Evolutionary conservation across 2,329 filamentous ascomycete genomes (phyloP), one percentile per base, ranked within the genome.

Genomic region (Rutstroemia sp.): DNA sequence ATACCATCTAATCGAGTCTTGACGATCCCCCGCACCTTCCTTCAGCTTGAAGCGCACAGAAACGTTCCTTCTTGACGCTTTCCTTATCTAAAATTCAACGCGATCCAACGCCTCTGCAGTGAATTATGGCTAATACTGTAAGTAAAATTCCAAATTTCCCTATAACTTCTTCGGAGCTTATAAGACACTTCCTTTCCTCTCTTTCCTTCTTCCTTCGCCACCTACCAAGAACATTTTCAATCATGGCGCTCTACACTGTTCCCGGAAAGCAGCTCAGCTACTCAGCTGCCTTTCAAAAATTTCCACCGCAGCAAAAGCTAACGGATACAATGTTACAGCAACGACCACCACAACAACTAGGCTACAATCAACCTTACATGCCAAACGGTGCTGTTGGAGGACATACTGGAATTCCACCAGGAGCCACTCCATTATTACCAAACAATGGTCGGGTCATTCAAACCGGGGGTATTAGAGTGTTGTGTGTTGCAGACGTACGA

Each of bases 401-500:
- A 60, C 73, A 76, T 54, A 68, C 71, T 45, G 70, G 75, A 60
- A 70, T 80, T 58, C 79, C 78, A 61, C 75, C 81, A 42, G 82
- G 82, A 68, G 83, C 82, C 63, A 78, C 80, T 45, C 83, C 83
- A 62, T 79, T 86, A 55, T 75, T 86, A 58, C 83, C 83, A 56
- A 86, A 86, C 71, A 83, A 86, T 69, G 83, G 83, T 59, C 81
- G 83, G 61, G 71, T 87, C 62, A 76, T 87, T 67, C 82, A 87
- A 70, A 82, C 78, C 54, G 83, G 83, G 17, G 81, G 83, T 42
- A 80, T 84, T 60, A 77, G 84, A 72, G 79, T 88, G 53, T 77
- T 88, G 53, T 88, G 84, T 70, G 83, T 88, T 70, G 84, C 84
- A 61, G 84, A 88, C 72, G 84, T 88, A 68, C 79, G 84, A 82